Evolutionary conservation across 176 grass and related monocot species (phyloP).

Genomic region (Oryza punctata): DNA sequence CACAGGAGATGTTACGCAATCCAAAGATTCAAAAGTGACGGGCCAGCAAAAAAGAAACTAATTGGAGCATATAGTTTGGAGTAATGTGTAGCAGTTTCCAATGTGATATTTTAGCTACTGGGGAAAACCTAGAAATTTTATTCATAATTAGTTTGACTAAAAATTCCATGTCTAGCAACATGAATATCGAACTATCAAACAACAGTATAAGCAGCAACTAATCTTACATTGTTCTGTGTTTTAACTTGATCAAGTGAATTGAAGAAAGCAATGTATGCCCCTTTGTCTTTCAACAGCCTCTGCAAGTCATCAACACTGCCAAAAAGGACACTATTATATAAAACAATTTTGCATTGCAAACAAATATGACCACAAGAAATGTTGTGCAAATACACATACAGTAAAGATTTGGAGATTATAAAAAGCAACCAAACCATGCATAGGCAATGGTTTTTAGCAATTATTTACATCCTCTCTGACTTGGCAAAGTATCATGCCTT

Average conservation of each 20-base stretch:
- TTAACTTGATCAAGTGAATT: slow-evolving; percentile 99
- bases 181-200: slow-evolving; percentile 16
- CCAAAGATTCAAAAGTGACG: neutral
- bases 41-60: neutral
- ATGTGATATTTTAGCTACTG: neutral
- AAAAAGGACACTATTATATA: neutral
- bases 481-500: neutral
- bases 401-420: slow-evolving; percentile 10
- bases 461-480: neutral
- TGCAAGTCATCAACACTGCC: slow-evolving; percentile 87
- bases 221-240: slow-evolving; percentile 94
- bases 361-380: slow-evolving; percentile 1
- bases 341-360: slow-evolving; percentile 17
- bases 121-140: neutral
- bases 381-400: slow-evolving; percentile 16
- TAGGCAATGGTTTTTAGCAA: neutral
- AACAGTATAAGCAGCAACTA: slow-evolving; percentile 21
- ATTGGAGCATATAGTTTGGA: neutral
- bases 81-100: neutral
- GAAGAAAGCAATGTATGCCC: slow-evolving; percentile 78
- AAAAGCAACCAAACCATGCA: slow-evolving; percentile 27
- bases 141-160: neutral
- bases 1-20: neutral
- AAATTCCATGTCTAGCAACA: slow-evolving; percentile 14
- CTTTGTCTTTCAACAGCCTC: slow-evolving; percentile 81